Evolutionary conservation across 106 monocot genomes (phyloP), one percentile per base, ranked within the genome.

Genomic region (Dioscorea zingiberensis): DNA sequence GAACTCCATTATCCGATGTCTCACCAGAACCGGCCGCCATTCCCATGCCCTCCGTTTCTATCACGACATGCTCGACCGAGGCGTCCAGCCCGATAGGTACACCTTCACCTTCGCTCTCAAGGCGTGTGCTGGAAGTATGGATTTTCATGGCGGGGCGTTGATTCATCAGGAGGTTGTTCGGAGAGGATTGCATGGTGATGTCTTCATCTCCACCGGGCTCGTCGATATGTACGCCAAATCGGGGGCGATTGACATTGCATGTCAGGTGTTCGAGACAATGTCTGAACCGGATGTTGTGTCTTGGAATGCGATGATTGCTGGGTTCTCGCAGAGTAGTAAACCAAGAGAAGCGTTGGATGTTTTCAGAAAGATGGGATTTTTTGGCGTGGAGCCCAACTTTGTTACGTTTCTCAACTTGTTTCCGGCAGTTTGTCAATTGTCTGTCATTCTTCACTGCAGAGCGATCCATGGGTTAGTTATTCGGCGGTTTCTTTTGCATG

Each of bases 251-350:
- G 48, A 25, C 2, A 53, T 44, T 47, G 91, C 91, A 13, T 44
- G 53, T 9, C 44, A 82, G 66, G 47, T 87, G 91, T 92, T 92
- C 55, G 84, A 87, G 2, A 26, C 55, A 64, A 77, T 92, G 81
- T 71, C 69, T 14, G 26, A 45, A 2, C 19, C 1, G 47, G 87
- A 92, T 71, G 69, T 64, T 17, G 91, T 92, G 15, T 44, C 82
- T 0, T 87, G 84, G 87, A 92, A 92, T 65, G 81, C 79, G 4
- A 79, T 92, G 79, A 87, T 92, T 55, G 67, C 62, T 3, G 91
- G 87, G 10, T 79, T 81, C 28, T 55, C 83, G 1, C 73, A 68
- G 30, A 70, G 58, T 5, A 64, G 66, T 1, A 29, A 60, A 13
- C 58, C 81, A 12, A 17, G 16, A n/a, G 77, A 68, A 59, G 84